A percentile compares a stretch with the other conserved stretches of the same genome.
Conservation (phyloP, 306 rosid genomes). For the Prinsepia uniflora region DNA sequence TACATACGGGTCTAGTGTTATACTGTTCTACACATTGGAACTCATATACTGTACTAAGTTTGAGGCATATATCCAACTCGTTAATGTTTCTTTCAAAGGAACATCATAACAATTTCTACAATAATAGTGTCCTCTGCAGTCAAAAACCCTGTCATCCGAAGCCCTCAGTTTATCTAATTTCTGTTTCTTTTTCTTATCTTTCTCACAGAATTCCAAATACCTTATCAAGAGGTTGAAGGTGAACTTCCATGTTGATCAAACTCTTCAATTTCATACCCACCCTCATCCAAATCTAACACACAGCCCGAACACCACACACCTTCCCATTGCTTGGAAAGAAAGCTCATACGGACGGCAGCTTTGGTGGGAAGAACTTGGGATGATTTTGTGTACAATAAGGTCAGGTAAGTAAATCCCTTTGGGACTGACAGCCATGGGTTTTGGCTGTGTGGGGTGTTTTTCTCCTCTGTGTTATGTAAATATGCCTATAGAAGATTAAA, state of each 20-base stretch:
- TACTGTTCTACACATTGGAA: background rate
- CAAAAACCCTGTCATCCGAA: background rate
- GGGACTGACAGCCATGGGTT: background rate
- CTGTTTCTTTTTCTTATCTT: background rate
- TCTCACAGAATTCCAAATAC: background rate
- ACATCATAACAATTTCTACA: background rate
- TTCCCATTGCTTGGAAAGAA: conserved; percentile 10
- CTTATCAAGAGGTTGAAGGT: background rate
- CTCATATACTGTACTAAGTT: background rate
- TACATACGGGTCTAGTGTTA: too few species aligned
- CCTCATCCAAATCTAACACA: background rate
- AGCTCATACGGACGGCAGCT: background rate
- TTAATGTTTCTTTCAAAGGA: background rate
- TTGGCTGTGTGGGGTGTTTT: background rate
- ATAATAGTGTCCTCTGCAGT: background rate
- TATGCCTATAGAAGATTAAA: too few species aligned
- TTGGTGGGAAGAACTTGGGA: background rate
- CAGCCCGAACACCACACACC: background rate
- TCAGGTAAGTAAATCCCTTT: background rate
- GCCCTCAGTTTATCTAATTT: background rate
- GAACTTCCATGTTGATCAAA: background rate
- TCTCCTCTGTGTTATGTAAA: too few species aligned
- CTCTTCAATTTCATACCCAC: background rate
- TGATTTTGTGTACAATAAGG: background rate
- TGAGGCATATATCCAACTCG: background rate